phyloP scores from a whole-genome alignment of 2,329 filamentous ascomycete genomes.

The Aureobasidium lini region DNA sequence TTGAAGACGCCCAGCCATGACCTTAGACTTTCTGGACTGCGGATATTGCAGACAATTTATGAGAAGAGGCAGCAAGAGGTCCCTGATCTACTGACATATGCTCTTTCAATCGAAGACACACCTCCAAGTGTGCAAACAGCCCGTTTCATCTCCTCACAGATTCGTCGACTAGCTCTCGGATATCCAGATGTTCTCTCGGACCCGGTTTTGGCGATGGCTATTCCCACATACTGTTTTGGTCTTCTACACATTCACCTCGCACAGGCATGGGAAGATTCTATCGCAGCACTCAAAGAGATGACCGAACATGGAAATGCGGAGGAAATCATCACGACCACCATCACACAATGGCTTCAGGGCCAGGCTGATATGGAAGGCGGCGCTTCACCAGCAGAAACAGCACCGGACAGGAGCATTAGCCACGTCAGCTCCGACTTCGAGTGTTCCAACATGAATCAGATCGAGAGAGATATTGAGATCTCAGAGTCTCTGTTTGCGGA shows the following conservation, averaged over 20 bases:
- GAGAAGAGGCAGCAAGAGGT: constrained; percentile 41
- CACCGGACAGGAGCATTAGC: constrained; percentile 4
- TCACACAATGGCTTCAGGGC: constrained; percentile 65
- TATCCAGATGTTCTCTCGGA: constrained; percentile 55
- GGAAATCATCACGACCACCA: constrained; percentile 60
- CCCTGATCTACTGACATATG: constrained; percentile 50
- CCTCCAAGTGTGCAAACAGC: constrained; percentile 69
- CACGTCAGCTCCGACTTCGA: constrained; percentile 64
- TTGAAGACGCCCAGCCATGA: constrained; percentile 68
- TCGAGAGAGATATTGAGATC: constrained; percentile 29
- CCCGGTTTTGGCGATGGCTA: constrained; percentile 60
- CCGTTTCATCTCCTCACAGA: constrained; percentile 73
- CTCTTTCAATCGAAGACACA: constrained; percentile 73
- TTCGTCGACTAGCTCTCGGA: constrained; percentile 64
- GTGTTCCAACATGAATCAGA: constrained; percentile 63
- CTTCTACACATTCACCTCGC: constrained; percentile 78
- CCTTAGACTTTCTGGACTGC: constrained; percentile 64
- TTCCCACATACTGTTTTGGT: constrained; percentile 81
- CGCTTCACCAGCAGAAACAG: constrained; percentile 20
- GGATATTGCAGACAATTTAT: constrained; percentile 59
- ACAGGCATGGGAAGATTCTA: constrained; percentile 80
- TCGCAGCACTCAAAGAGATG: constrained; percentile 67
- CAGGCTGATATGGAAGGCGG: constrained; percentile 33
- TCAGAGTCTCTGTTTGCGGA: constrained; percentile 23
- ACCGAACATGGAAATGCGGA: constrained; percentile 65